Evolutionary conservation across 1,139 yeast genomes (phyloP).

Genomic region (Yamadazyma diospyri): DNA sequence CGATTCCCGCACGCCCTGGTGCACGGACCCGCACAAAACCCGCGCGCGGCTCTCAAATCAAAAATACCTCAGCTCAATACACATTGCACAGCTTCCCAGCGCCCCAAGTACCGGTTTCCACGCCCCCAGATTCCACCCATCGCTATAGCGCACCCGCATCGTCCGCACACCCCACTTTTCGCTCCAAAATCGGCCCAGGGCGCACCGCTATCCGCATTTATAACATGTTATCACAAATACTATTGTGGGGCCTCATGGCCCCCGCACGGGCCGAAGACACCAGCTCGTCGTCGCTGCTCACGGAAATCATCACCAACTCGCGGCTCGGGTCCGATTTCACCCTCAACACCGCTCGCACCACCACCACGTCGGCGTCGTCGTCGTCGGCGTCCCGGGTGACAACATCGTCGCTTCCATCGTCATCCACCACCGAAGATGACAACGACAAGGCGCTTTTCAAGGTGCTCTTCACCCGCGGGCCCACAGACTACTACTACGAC

Average conservation of each 20-base stretch:
- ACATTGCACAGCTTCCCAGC: no score
- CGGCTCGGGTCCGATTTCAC: slow-evolving; percentile 13
- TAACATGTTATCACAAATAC: background rate
- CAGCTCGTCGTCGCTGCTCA: background rate
- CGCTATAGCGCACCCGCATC: background rate
- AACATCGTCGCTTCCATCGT: slow-evolving; percentile 6
- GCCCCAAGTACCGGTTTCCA: no score
- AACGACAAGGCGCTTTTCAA: slow-evolving; percentile 18
- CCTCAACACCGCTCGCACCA: slow-evolving; percentile 11
- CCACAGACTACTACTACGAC: slow-evolving; percentile 17
- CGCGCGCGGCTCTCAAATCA: no score
- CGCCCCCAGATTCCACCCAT: background rate
- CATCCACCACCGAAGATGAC: slow-evolving; percentile 17
- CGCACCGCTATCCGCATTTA: background rate
- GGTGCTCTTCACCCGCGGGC: slow-evolving; percentile 18
- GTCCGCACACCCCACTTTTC: background rate
- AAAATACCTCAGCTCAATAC: no score
- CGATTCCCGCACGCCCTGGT: no score
- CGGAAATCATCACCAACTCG: slow-evolving; percentile 12
- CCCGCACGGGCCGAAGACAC: background rate
- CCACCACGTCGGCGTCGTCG: slow-evolving; percentile 7
- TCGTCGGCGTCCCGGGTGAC: slow-evolving; percentile 4
- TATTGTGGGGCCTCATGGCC: background rate
- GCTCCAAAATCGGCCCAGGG: background rate
- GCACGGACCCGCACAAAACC: no score